Evolutionary conservation across 1,284 basidiomycete genomes (phyloP).

Genomic region (Kalmanozyma brasiliensis): DNA sequence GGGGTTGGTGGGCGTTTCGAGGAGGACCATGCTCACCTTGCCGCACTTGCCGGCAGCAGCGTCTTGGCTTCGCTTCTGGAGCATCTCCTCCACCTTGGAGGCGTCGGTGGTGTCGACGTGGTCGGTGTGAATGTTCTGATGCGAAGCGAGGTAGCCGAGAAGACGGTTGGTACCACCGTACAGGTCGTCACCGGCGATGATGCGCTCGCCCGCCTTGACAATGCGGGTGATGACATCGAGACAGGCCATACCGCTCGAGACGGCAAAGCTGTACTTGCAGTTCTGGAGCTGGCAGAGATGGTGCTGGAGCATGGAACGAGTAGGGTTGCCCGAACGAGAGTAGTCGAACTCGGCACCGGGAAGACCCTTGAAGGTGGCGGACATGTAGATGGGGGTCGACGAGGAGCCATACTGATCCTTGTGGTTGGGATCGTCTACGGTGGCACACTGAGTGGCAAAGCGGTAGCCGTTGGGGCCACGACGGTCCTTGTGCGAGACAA

Average conservation of each 20-base stretch:
- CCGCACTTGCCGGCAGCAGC: constrained; percentile 46
- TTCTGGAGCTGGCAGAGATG: constrained; percentile 66
- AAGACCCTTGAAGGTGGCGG: constrained; percentile 96
- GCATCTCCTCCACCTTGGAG: constrained; percentile 62
- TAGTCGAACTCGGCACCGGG: constrained; percentile 88
- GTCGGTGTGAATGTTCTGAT: constrained; percentile 88
- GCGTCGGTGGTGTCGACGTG: constrained; percentile 93
- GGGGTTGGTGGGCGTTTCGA: constrained; percentile 98
- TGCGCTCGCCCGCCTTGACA: constrained; percentile 91
- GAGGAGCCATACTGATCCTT: constrained; percentile 97
- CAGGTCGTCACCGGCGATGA: constrained; percentile 95
- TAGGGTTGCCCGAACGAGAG: constrained; percentile 93
- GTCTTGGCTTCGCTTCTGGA: constrained; percentile 53
- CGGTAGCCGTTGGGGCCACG: constrained; percentile 58
- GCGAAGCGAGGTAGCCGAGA: constrained; percentile 85
- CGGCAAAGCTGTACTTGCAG: constrained; percentile 81
- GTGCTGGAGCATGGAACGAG: constrained; percentile 72
- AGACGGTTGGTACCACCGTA: constrained; percentile 98
- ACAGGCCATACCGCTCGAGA: constrained; percentile 97
- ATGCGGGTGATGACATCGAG: constrained; percentile 93
- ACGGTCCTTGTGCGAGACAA: constrained; percentile 50
- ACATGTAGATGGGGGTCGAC: constrained; percentile 96
- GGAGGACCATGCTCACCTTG: constrained; percentile 71
- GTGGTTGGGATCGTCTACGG: constrained; percentile 83
- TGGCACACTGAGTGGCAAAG: constrained; percentile 86